phyloP scores from a whole-genome alignment of 345 rosid genomes.

The Hibiscus trionum region DNA sequence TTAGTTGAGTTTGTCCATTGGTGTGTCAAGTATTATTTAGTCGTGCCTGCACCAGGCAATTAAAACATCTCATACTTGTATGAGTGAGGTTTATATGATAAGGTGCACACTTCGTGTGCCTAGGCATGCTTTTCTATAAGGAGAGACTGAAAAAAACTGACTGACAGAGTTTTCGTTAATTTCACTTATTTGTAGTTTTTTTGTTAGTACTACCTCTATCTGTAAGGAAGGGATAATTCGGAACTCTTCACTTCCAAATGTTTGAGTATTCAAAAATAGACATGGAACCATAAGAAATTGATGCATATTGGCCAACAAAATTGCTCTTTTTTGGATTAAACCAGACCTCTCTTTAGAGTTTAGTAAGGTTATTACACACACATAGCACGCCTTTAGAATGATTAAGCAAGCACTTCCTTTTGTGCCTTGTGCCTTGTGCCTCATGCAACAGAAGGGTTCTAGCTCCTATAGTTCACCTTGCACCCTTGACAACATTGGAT shows the following conservation, averaged over 20 bases:
- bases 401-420: not conserved
- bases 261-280: not conserved
- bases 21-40: not conserved
- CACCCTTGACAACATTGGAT: not conserved
- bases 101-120: not conserved
- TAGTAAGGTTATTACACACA: no score
- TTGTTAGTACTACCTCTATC: not conserved
- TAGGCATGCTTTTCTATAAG: not conserved
- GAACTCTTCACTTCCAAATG: not conserved
- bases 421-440: not conserved
- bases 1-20: not conserved
- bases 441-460: not conserved
- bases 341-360: no score
- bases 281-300: not conserved
- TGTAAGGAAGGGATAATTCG: not conserved
- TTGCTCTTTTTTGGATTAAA: no score
- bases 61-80: not conserved
- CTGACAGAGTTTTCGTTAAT: not conserved
- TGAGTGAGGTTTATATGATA: not conserved
- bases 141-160: not conserved
- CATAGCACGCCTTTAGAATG: not conserved
- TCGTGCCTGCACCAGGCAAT: not conserved
- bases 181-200: not conserved
- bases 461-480: not conserved
- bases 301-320: not conserved